phyloP scores from a whole-genome alignment of 2,329 filamentous ascomycete genomes.

The Diaporthe citrichinensis region DNA sequence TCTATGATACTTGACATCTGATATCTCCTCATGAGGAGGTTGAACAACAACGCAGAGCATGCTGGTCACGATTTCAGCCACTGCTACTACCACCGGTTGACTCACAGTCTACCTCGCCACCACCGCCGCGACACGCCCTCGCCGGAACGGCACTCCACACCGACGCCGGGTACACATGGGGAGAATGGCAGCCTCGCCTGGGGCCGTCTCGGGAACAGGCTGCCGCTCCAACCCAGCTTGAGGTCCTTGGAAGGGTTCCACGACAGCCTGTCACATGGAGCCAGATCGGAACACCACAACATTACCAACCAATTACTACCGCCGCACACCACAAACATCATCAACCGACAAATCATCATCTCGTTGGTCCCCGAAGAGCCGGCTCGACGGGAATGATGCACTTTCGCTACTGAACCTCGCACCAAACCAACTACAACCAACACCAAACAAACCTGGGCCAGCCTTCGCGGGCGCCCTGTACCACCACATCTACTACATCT shows the following conservation, averaged over 20 bases:
- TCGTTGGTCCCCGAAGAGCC: slow-evolving; percentile 36
- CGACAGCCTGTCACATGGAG: slow-evolving; percentile 29
- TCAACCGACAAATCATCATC: slow-evolving; percentile 17
- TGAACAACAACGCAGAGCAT: slow-evolving; percentile 14
- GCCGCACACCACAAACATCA: slow-evolving; percentile 13
- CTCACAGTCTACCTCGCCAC: slow-evolving; percentile 12
- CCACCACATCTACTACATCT: slow-evolving; percentile 41
- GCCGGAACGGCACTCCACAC: slow-evolving; percentile 14
- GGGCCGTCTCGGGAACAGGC: not conserved
- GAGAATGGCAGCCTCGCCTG: slow-evolving; percentile 17
- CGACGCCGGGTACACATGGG: not conserved
- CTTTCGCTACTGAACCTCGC: slow-evolving; percentile 40
- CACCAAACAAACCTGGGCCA: slow-evolving; percentile 41
- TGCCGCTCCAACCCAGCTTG: not conserved
- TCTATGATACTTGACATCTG: not conserved
- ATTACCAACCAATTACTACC: slow-evolving; percentile 13
- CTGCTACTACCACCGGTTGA: slow-evolving; percentile 19
- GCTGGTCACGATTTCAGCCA: slow-evolving; percentile 26
- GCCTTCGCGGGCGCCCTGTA: slow-evolving; percentile 35
- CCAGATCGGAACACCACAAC: slow-evolving; percentile 15
- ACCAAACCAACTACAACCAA: not conserved
- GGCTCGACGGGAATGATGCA: slow-evolving; percentile 41
- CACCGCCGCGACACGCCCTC: not conserved
- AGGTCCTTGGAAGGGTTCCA: slow-evolving; percentile 25
- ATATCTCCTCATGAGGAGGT: not conserved